Evolutionary conservation across 352 stramenopile genomes (phyloP), one percentile per base, ranked within the genome.

Genomic region (Globisporangium splendens): DNA sequence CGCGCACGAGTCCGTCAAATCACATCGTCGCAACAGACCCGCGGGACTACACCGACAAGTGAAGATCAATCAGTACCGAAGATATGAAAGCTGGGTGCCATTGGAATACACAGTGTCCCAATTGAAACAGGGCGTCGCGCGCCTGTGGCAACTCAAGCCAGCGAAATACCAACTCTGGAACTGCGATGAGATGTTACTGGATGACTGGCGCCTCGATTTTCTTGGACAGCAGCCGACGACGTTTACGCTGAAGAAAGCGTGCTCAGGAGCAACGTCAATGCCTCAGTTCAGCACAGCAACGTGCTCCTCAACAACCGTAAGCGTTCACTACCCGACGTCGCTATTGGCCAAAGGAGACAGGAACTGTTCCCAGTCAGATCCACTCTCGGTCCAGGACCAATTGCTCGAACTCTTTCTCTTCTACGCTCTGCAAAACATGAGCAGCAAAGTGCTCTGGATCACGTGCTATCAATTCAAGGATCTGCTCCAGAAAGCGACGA

Each of bases 391-490:
- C 13, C 75, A 86, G 31, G 72, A 89, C 20, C 70, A 77, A 35
- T 64, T 91, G 6, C 83, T 83, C 22, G 73, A 88, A n/a, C 49
- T 89, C 12, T 91, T 91, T 31, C 60, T 85, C 15, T 72, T 81
- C 39, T 74, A 77, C 43, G 70, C 79, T 0, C 61, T 91, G 0
- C 79, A 83, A 15, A 88, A 87, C 18, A 69, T 66, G 3, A 79
- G 63, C 39, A 72, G 72, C 47, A 75, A 68, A 17, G 63, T 50
- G 1, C 62, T 78, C n/a, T 59, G 60, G 1, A 71, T 91, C 31
- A 79, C 80, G 10, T 77, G 73, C 39, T 86, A 77, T 17, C 79
- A 91, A 41, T 89, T 91, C 69, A 91, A 89, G 49, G 63, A 73
- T 21, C 53, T 86, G 18, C 33, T 86, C 2, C 65, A 83, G 31